Percentiles rank a stretch among this genome's conserved stretches.
These are phyloP conservation scores for Aphanomyces invadans DNA, from an alignment of 352 stramenopile species.

Conservation along the genomic window DNA sequence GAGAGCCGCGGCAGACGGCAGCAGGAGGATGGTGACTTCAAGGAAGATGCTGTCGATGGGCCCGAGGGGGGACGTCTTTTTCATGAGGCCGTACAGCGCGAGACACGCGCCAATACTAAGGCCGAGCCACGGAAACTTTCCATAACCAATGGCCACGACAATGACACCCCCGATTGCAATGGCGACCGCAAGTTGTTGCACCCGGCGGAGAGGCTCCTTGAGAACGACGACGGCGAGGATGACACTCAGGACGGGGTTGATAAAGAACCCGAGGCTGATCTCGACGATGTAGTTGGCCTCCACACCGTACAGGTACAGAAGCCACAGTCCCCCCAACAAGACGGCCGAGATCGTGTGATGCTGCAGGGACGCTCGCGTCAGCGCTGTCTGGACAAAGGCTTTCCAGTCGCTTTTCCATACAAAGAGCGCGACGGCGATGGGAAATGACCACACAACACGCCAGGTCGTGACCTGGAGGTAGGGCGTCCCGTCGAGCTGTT, in stretches of 20 bases:
- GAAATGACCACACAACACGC: slow-evolving; percentile 12
- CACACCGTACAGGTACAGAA: not conserved
- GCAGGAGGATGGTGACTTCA: not conserved
- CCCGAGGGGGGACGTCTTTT: slow-evolving; percentile 7
- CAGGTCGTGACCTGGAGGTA: not conserved
- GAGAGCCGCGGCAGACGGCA: not conserved
- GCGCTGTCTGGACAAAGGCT: not conserved
- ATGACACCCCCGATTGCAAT: slow-evolving; percentile 1
- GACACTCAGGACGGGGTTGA: slow-evolving; percentile 6
- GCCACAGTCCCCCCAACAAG: not conserved
- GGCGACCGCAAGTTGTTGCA: not conserved
- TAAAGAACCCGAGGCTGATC: slow-evolving; percentile 4
- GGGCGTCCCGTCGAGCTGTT: not conserved
- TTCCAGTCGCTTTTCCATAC: not conserved
- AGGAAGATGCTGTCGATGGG: slow-evolving; percentile 4
- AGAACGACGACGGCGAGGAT: slow-evolving; percentile 12
- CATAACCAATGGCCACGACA: slow-evolving; percentile 13
- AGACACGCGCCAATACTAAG: not conserved
- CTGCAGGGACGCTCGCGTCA: not conserved
- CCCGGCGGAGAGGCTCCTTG: slow-evolving; percentile 11
- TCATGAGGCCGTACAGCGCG: slow-evolving; percentile 15
- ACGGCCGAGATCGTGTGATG: not conserved
- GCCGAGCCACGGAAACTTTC: slow-evolving; percentile 10
- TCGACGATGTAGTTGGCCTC: not conserved
- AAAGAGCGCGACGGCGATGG: not conserved